phyloP scores from a whole-genome alignment of 2,329 filamentous ascomycete species.

The Byssoonygena ceratinophila region DNA sequence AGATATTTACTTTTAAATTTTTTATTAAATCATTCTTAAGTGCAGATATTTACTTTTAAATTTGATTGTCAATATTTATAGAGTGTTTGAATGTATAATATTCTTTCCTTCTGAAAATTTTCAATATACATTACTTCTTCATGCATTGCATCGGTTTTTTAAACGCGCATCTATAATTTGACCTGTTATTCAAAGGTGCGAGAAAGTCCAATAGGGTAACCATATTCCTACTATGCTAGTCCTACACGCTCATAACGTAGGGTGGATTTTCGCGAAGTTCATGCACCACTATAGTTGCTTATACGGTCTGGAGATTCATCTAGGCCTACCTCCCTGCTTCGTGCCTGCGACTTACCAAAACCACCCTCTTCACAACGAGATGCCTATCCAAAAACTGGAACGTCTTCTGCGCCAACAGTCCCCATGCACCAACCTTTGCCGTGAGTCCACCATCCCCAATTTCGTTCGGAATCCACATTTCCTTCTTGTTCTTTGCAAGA shows the following conservation, averaged over 20 bases:
- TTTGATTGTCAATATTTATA: not conserved
- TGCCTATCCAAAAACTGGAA: conserved; percentile 6
- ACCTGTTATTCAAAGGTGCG: too few species aligned
- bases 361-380: not conserved
- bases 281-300: too few species aligned
- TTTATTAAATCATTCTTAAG: not conserved
- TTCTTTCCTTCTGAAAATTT: too few species aligned
- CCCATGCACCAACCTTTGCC: conserved; percentile 6
- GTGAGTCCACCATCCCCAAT: not conserved
- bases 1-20: not conserved
- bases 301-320: too few species aligned
- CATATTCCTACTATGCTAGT: too few species aligned
- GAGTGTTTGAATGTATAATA: too few species aligned
- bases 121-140: too few species aligned
- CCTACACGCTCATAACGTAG: too few species aligned
- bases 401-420: not conserved
- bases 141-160: too few species aligned
- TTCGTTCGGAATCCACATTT: conserved; percentile 4
- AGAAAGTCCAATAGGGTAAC: too few species aligned
- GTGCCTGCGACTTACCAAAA: not conserved
- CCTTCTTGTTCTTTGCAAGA: not conserved
- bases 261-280: too few species aligned
- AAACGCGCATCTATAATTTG: too few species aligned
- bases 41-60: not conserved
- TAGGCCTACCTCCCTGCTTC: not conserved